Percentiles rank a stretch among this genome's conserved stretches.
Conservation (phyloP, 2,329 filamentous ascomycete species). For the Epichloe gansuensis region DNA sequence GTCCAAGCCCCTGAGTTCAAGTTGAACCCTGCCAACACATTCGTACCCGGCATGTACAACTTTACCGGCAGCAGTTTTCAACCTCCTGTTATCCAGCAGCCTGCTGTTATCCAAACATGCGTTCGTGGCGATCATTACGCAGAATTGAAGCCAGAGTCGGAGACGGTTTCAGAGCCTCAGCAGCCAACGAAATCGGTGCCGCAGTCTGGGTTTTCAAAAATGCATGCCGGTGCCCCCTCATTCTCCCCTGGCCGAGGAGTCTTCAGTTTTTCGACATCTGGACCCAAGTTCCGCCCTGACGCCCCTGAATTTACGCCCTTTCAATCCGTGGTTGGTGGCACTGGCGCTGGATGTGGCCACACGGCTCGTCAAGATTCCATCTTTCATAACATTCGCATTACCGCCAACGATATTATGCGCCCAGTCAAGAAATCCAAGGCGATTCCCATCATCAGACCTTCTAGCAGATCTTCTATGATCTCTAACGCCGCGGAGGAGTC, state of each 20-base stretch:
- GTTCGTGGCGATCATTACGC: conserved; percentile 2
- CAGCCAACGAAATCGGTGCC: conserved; percentile 14
- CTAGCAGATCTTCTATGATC: conserved; percentile 33
- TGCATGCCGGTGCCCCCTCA: conserved; percentile 56
- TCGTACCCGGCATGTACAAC: conserved; percentile 35
- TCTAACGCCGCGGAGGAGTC: conserved; percentile 12
- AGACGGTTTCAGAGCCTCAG: conserved; percentile 4
- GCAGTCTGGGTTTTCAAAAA: conserved; percentile 30
- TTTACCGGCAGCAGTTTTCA: conserved; percentile 36
- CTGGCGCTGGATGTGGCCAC: conserved; percentile 35
- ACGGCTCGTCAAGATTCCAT: conserved; percentile 38
- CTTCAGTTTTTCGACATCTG: conserved; percentile 56
- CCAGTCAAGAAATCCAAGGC: conserved; percentile 66
- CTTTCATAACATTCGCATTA: conserved; percentile 57
- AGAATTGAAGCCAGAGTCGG: not conserved
- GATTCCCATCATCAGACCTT: conserved; percentile 63
- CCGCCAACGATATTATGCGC: conserved; percentile 48
- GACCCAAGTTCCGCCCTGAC: conserved; percentile 60
- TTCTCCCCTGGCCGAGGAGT: conserved; percentile 56
- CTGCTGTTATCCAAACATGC: conserved; percentile 29
- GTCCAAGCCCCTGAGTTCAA: conserved; percentile 83
- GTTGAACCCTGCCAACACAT: conserved; percentile 47
- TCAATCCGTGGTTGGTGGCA: conserved; percentile 28
- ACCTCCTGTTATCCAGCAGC: conserved; percentile 30
- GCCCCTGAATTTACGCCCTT: conserved; percentile 64